phyloP scores from a whole-genome alignment of 225 moss, liverwort and hornwort species.

The Antitrichia curtipendula region DNA sequence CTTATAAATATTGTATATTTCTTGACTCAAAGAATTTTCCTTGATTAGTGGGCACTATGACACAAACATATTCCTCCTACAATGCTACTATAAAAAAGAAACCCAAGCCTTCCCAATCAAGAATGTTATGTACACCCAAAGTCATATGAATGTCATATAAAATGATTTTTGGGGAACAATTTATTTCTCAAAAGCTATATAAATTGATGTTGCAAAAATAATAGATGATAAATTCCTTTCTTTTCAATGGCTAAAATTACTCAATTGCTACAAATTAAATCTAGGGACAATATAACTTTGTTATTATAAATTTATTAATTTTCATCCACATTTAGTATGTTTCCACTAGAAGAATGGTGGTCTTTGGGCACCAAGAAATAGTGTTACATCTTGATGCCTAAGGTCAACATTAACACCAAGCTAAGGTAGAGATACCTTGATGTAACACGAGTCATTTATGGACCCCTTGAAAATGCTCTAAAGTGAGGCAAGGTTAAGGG shows the following conservation, averaged over 20 bases:
- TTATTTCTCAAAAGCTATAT: not conserved
- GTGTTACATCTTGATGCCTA: not conserved
- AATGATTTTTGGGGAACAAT: fast-evolving
- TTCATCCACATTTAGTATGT: not conserved
- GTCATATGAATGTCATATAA: not conserved
- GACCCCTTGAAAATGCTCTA: too few relatives aligned
- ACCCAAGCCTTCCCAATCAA: not conserved
- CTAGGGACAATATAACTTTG: not conserved
- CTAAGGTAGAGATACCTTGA: too few relatives aligned
- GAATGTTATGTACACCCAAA: not conserved
- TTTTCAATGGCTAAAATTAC: not conserved
- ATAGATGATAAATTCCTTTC: not conserved
- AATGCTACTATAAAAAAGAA: not conserved
- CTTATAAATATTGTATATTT: not conserved
- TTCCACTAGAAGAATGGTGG: not conserved
- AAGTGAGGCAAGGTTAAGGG: too few relatives aligned
- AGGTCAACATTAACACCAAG: not conserved
- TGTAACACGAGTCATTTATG: too few relatives aligned
- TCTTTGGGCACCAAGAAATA: not conserved
- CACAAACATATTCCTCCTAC: not conserved
- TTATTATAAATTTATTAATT: fast-evolving
- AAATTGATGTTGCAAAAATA: not conserved
- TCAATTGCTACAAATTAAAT: not conserved
- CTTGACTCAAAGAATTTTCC: not conserved
- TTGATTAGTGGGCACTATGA: not conserved